phyloP scores from a whole-genome alignment of 2,329 filamentous ascomycete genomes.

The Paecilomyces dactylethromorphus region DNA sequence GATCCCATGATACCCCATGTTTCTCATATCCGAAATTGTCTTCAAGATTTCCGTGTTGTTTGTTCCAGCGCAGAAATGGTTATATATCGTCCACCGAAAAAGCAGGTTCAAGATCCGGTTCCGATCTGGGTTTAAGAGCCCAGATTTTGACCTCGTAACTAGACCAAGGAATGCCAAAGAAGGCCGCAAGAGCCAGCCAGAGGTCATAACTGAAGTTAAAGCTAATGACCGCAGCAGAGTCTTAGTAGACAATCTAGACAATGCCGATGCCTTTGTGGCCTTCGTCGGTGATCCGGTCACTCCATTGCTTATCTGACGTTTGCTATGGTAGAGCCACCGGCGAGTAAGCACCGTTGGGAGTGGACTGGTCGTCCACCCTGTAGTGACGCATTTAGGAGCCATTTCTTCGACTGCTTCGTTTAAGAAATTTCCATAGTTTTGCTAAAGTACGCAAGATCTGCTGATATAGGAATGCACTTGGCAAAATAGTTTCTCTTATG shows the following conservation, averaged over 20 bases:
- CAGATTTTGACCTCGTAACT: background rate
- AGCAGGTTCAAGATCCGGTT: conserved; percentile 33
- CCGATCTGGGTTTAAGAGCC: background rate
- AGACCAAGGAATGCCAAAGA: background rate
- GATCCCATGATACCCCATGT: background rate
- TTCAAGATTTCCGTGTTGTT: conserved; percentile 30
- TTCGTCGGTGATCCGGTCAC: background rate
- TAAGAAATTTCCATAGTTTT: too few relatives aligned
- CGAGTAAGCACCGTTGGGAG: background rate
- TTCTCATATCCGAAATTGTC: background rate
- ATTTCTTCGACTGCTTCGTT: too few relatives aligned
- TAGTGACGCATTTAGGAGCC: too few relatives aligned
- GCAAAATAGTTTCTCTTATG: too few relatives aligned
- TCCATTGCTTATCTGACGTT: background rate
- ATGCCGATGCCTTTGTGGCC: background rate
- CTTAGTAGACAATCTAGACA: background rate
- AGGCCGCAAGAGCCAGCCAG: background rate
- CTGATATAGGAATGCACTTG: too few relatives aligned
- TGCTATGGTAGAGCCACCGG: background rate
- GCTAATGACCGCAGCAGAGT: background rate
- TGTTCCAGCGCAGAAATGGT: conserved; percentile 45
- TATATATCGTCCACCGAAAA: conserved; percentile 35
- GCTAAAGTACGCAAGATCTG: too few relatives aligned
- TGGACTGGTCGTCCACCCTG: too few relatives aligned
- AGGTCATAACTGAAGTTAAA: background rate